Evolutionary conservation across 306 rosid genomes (phyloP), one percentile per base, ranked within the genome.

Genomic region (Rosa persica): DNA sequence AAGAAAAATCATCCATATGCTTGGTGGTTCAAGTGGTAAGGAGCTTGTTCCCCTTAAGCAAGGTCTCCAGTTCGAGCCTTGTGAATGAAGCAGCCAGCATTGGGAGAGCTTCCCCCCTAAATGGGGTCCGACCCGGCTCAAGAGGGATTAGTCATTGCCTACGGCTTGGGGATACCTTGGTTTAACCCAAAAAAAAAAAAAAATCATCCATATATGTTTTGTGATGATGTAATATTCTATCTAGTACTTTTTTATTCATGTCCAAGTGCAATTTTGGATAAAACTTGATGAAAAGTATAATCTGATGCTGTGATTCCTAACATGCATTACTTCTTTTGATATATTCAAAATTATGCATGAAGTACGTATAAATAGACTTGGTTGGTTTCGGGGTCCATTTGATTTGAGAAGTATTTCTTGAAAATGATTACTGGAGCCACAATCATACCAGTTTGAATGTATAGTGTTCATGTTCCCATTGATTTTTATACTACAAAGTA

Each of bases 391-490:
- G 65, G 76, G 51, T 64, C 76, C 78, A 51, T 25, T 34, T 12
- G 82, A 43, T 69, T 68, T 12, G 77, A 84, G 76, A 70, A 39
- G 72, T 43, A 73, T 11, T 36, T 64, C 60, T 83, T 75, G 52
- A 90, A 27, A 22, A 55, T 70, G 46, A 73, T 80, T 57, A 17
- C 17, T 73, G 38, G 40, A n/a, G 22, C 5, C 51, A 2, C 43
- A 57, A 58, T 61, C 78, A 75, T 61, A 44, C 27, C 44, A 11
- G 27, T 43, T 44, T 30, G 36, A 75, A 75, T 30, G 46, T 46
- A 30, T 36, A 13, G 5, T 25, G 7, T 27, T 75, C 72, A 64
- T 75, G 70, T 75, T 61, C 49, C 71, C 58, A 27, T 30, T 62
- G n/a, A 44, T 17, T 44, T 58, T 57, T 20, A 23, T 22, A 43